phyloP scores from a whole-genome alignment of 2,329 filamentous ascomycete genomes.

The Cytospora chrysosperma region DNA sequence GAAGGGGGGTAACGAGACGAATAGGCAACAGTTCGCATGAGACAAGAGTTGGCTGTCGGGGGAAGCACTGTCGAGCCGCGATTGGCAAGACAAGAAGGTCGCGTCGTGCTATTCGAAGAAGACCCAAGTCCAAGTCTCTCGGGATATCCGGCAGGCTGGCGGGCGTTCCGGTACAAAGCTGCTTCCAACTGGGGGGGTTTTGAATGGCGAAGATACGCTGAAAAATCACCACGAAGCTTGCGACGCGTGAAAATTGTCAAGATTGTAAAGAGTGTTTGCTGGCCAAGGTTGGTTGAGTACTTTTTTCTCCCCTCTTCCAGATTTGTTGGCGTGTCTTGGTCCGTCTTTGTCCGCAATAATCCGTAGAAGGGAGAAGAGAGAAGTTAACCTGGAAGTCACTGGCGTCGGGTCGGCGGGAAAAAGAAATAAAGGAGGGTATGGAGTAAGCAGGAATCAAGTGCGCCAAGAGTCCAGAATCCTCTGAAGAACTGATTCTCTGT shows the following conservation, averaged over 20 bases:
- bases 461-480: constrained; percentile 17
- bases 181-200: not conserved
- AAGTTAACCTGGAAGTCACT: not conserved
- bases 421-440: not conserved
- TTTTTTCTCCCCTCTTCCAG: too few relatives aligned
- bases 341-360: not conserved
- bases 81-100: not conserved
- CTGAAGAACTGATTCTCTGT: constrained; percentile 6
- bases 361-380: not conserved
- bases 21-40: not conserved
- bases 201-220: not conserved
- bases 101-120: not conserved
- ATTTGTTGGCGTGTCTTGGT: not conserved
- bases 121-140: not conserved
- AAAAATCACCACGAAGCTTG: not conserved
- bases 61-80: not conserved
- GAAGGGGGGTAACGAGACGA: not conserved
- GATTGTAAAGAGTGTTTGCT: not conserved
- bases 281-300: not conserved
- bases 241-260: not conserved
- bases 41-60: not conserved
- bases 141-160: not conserved
- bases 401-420: constrained; percentile 13
- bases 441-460: constrained; percentile 9
- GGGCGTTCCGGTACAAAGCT: not conserved